Evolutionary conservation across 2,329 filamentous ascomycete genomes (phyloP), one percentile per base, ranked within the genome.

Genomic region (Aureobasidium melanogenum): DNA sequence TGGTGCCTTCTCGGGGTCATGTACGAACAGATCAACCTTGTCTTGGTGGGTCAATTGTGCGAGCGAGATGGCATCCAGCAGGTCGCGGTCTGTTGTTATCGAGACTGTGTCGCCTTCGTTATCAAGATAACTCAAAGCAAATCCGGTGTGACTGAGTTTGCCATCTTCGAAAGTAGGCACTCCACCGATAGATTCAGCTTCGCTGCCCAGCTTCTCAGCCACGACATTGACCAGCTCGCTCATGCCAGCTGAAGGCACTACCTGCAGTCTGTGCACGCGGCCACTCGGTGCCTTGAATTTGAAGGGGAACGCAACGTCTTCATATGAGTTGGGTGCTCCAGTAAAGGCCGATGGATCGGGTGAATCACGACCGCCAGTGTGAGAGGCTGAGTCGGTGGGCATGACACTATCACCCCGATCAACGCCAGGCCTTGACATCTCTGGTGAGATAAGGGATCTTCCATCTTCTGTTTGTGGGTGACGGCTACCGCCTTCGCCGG

Each of bases 201-300:
- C 94, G 17, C 79, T 74, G 26, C 93, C 93, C 15, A 99, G 84
- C 79, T 99, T 99, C 61, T 86, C 82, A 6, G 86, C 85, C 6
- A 99, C 91, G 62, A 84, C 86, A 28, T 81, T 74, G 30, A 97
- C 85, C 63, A 99, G 86, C 44, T 90, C 85, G 22, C 83, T 84
- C 64, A 99, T 85, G 44, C 94, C 94, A 60, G 90, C 84, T 24
- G 88, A 84, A 12, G 91, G 88, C 59, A 86, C 80, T 30, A 97
- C 87, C 70, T 97, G 94, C 55, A 99, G 78, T 60, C 94, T 86
- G 75, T 99, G 94, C 19, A 97, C 92, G 57, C 94, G 89, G 48
- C 93, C 94, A 67, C 90, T 92, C 1, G 94, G 94, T 1, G 94
- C 91, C 80, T 97, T 97, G 83, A 99, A 99, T 75, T 99, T 99